Evolutionary conservation across 768 basidiomycete genomes (phyloP).

Genomic region (Suillus tomentosus): DNA sequence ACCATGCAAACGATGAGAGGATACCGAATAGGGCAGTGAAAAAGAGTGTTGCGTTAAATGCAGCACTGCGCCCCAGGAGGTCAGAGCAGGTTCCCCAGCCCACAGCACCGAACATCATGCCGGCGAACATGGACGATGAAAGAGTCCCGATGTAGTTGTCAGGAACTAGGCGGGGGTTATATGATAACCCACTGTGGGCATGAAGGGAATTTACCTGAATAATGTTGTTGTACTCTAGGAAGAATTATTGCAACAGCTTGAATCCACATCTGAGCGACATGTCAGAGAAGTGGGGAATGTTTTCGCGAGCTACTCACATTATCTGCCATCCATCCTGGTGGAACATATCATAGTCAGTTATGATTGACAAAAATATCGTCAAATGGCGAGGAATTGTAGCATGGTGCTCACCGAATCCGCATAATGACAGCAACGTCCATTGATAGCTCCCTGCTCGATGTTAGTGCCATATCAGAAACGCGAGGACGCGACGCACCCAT

Average conservation of each 20-base stretch:
- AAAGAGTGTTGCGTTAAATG: constrained; percentile 91
- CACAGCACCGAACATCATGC: constrained; percentile 97
- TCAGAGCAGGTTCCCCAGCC: constrained; percentile 96
- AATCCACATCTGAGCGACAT: constrained; percentile 79
- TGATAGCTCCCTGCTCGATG: constrained; percentile 64
- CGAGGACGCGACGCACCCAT: constrained; percentile 58
- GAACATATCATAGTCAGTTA: constrained; percentile 10
- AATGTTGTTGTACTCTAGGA: constrained; percentile 95
- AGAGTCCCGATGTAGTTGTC: constrained; percentile 78
- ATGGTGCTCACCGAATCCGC: constrained; percentile 76
- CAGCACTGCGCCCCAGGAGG: constrained; percentile 81
- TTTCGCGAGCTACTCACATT: constrained; percentile 56
- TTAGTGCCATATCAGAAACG: not conserved
- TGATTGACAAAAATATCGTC: not conserved
- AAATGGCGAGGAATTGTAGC: not conserved
- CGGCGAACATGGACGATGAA: constrained; percentile 87
- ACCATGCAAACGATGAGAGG: constrained; percentile 69
- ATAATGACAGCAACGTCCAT: constrained; percentile 78
- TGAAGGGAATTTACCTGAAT: constrained; percentile 51
- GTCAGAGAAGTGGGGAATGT: constrained; percentile 27
- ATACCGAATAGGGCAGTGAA: constrained; percentile 90
- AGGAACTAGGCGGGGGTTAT: constrained; percentile 49
- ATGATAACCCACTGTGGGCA: constrained; percentile 15
- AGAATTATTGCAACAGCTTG: constrained; percentile 90
- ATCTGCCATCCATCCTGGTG: constrained; percentile 88